Base-by-base conservation (phyloP, 2,329 filamentous ascomycete genomes). In the Aspergillus udagawae region DNA sequence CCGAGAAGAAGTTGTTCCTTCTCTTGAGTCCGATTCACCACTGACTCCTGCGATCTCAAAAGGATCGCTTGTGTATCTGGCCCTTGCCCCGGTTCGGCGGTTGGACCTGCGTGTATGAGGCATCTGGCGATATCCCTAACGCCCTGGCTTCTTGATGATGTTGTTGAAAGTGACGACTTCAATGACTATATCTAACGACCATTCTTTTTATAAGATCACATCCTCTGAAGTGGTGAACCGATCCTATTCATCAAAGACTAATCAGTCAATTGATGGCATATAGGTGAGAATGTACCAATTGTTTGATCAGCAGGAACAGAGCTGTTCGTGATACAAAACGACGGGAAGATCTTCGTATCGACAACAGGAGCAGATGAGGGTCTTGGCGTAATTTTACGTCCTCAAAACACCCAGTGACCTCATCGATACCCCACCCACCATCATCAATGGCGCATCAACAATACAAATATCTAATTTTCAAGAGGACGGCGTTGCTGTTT, bases 31-130 rank as follows among this genome's bases (percentile, higher is more conserved):
- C 8, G 67, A 70, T 2, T 65, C 65, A 49, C 68, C 70, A 42
- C 65, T 71, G 3, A 77, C 61, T 3, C 70, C 73, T 28, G 67
- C 67, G 3, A 61, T 58, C 55, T 70, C 66, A 52, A 76, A 73
- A 14, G 70, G 65, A 60, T 77, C 75, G 50, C 68, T 58, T 21
- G 67, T 67, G 55, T 76, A 76, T 42, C 65, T 70, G 9, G 67
- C 65, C 54, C 54, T 67, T n/a, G 65, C 57, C 28, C 69, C 65
- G 50, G 64, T 65, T n/a, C 64, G 57, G 58, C 74, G 74, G 48
- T 60, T 66, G 21, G 73, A 75, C 58, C 73, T 71, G 62, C 73
- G 72, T 23, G 65, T 57, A 29, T 62, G 54, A 54, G 67, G 51
- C 70, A 71, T 72, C 44, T 27, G 42, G 42, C n/a, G 42, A 23